Base-by-base conservation (phyloP, 2,329 filamentous ascomycete species). In the Aspergillus sp. region DNA sequence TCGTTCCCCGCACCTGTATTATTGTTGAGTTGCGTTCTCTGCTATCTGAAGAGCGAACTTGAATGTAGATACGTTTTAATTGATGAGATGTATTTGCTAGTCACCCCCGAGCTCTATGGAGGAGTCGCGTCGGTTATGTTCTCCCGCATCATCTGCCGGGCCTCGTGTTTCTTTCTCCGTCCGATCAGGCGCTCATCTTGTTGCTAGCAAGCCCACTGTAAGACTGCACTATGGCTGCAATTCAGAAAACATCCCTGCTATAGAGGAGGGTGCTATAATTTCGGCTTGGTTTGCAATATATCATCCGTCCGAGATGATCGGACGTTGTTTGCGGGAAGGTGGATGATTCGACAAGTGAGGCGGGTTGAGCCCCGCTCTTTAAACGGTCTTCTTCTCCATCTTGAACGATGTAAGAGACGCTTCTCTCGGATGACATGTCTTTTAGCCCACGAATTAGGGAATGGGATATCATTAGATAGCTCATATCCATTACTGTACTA, bases 251-350 rank as follows among this genome's bases (percentile, higher is more conserved):
- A 56, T 55, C 36, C 7, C 42, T 47, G 2, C 21, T 13, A 23
- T 4, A 11, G 32, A 21, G 8, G 47, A 56, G 2, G 11, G 27
- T n/a, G 50, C 27, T 53, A 55, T n/a, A 10, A 57, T 49, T 11
- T 51, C 41, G 15, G 57, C 49, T 25, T 62, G 62, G 5, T 60
- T 36, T 5, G 30, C 10, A 64, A 3, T 49, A 36, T 6, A 58
- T 38, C 19, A 62, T 50, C 6, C 38, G 27, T 15, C 55, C 44
- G 17, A 62, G 57, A 2, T 60, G 54, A 47, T 59, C 62, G 3
- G 62, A 64, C 19, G 55, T 57, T 1, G 59, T 60, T 21, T 57
- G 53, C n/a, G 59, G 62, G 38, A 52, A 55, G 8, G 52, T 57
- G 52, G 58, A 17, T 32, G 61, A 59, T n/a, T 32, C 61, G 39